Evolutionary conservation across 345 rosid species (phyloP).

Genomic region (Triadica sebifera): DNA sequence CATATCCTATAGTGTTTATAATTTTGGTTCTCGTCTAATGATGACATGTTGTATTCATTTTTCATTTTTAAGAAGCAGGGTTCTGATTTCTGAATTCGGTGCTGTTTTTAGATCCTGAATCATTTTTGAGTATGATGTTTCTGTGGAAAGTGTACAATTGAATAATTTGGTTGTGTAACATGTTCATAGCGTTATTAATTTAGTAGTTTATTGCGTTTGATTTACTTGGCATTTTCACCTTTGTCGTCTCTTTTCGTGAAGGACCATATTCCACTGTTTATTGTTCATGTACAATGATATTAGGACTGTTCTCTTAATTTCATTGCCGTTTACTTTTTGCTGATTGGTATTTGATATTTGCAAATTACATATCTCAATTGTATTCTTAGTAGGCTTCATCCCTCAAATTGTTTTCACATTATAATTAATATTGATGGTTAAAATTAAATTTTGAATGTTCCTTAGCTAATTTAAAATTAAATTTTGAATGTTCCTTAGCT

Average conservation of each 20-base stretch:
- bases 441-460: too few species aligned
- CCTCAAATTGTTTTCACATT: too few species aligned
- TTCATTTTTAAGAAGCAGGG: background rate
- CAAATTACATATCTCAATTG: too few species aligned
- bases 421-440: background rate
- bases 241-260: background rate
- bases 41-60: background rate
- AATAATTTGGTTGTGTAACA: background rate
- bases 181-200: background rate
- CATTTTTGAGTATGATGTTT: background rate
- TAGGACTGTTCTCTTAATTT: background rate
- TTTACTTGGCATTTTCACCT: background rate
- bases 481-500: background rate
- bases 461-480: too few species aligned
- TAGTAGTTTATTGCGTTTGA: background rate
- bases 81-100: background rate
- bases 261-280: background rate
- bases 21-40: too few species aligned
- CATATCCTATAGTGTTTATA: background rate
- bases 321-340: too few species aligned
- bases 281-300: background rate
- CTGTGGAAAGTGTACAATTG: background rate
- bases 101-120: background rate
- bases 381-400: background rate
- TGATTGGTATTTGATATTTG: background rate